phyloP scores from a whole-genome alignment of 1,284 basidiomycete genomes.

The Leccinum fuscescens region DNA sequence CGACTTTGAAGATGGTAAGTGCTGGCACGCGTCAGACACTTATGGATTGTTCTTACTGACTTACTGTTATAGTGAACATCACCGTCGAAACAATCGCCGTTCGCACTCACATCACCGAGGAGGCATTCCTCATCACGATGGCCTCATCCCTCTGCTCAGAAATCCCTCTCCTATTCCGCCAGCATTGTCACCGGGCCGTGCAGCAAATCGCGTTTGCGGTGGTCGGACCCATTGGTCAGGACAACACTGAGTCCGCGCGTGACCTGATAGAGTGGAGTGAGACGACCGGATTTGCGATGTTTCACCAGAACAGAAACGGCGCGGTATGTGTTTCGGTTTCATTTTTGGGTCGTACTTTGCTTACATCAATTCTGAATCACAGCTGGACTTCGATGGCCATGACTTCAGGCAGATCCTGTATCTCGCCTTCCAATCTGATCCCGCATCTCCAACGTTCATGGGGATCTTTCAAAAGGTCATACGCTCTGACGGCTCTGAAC shows the following conservation, averaged over 20 bases:
- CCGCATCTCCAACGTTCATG: background rate
- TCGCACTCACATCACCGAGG: background rate
- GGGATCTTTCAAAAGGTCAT: background rate
- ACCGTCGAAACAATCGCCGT: background rate
- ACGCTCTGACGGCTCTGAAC: background rate
- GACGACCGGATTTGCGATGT: background rate
- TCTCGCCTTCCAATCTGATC: background rate
- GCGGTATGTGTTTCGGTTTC: background rate
- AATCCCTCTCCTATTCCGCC: background rate
- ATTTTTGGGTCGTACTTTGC: background rate
- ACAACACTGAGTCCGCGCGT: background rate
- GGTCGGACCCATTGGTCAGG: background rate
- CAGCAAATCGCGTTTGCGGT: background rate
- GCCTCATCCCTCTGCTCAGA: no score
- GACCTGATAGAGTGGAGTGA: background rate
- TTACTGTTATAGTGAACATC: background rate
- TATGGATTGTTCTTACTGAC: background rate
- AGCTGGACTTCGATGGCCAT: background rate
- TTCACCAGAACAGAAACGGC: background rate
- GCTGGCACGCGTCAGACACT: background rate
- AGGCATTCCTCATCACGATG: no score
- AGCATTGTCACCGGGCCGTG: background rate
- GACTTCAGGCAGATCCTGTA: background rate
- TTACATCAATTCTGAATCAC: background rate
- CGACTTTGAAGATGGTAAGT: background rate